Percentiles rank a stretch among this genome's conserved stretches.
phyloP scores from a whole-genome alignment of 352 stramenopile species.

The Pythium rhizo-oryzae region DNA sequence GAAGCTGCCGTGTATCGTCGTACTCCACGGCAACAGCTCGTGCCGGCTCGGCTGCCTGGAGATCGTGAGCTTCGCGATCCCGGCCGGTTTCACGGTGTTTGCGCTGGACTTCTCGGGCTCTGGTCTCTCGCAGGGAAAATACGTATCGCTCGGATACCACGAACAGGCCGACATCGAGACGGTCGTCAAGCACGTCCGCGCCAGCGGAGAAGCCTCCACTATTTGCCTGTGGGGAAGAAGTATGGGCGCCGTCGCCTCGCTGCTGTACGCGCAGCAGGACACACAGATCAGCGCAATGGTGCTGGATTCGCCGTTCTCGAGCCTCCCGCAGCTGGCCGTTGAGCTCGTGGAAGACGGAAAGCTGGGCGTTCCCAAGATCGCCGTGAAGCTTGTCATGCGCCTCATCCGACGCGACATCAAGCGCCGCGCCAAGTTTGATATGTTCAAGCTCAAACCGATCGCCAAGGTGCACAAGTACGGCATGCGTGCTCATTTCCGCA shows the following conservation, averaged over 20 bases:
- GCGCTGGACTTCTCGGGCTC: slow-evolving; percentile 81
- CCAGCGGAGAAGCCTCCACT: slow-evolving; percentile 50
- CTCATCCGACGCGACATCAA: slow-evolving; percentile 82
- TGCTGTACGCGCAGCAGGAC: slow-evolving; percentile 68
- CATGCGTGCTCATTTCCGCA: neutral
- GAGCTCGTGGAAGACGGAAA: slow-evolving; percentile 86
- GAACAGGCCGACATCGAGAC: slow-evolving; percentile 76
- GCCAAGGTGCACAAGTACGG: slow-evolving; percentile 66
- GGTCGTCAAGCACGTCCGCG: slow-evolving; percentile 67
- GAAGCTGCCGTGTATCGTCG: slow-evolving; percentile 75
- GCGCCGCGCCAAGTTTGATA: slow-evolving; percentile 83
- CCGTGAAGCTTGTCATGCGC: slow-evolving; percentile 81
- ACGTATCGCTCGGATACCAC: slow-evolving; percentile 82
- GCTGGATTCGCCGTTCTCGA: slow-evolving; percentile 83
- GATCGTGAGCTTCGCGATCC: slow-evolving; percentile 76
- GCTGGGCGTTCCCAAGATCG: slow-evolving; percentile 78
- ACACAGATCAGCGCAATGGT: slow-evolving; percentile 76
- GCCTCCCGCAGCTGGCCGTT: slow-evolving; percentile 64
- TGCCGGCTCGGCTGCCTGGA: slow-evolving; percentile 72
- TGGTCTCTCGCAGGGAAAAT: slow-evolving; percentile 76
- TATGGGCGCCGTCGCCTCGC: slow-evolving; percentile 77
- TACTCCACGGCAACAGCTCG: slow-evolving; percentile 86
- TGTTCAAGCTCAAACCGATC: slow-evolving; percentile 88
- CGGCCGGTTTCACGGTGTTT: slow-evolving; percentile 83
- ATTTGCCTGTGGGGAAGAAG: slow-evolving; percentile 79